Evolutionary conservation across 164 flowering plant species (phyloP).

Genomic region (Taxillus chinensis): DNA sequence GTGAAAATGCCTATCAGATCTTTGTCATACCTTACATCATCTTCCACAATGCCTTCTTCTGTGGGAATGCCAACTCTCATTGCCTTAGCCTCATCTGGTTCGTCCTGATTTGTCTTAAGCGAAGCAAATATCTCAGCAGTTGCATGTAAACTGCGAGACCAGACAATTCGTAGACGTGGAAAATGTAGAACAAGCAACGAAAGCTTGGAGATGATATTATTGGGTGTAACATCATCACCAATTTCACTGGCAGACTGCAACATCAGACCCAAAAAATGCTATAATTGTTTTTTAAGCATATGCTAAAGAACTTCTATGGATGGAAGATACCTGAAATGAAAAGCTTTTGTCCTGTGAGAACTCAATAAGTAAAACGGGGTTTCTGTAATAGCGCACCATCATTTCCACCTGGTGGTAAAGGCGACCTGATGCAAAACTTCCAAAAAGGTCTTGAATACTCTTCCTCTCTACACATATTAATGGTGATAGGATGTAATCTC

Average conservation of each 20-base stretch:
- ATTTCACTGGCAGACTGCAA: constrained; percentile 93
- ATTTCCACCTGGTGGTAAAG: constrained; percentile 87
- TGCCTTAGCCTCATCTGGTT: constrained; percentile 83
- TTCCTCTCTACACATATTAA: constrained; percentile 91
- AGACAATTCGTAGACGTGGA: constrained; percentile 85
- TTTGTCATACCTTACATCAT: constrained; percentile 69
- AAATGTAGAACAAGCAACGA: constrained; percentile 86
- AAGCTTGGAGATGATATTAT: constrained; percentile 81
- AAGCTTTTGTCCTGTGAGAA: constrained; percentile 97
- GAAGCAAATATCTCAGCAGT: constrained; percentile 93
- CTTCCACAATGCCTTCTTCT: constrained; percentile 80
- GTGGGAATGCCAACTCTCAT: constrained; percentile 90
- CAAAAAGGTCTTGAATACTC: constrained; percentile 88
- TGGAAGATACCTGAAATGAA: constrained; percentile 77
- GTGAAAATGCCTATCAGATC: too few relatives aligned
- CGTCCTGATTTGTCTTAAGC: constrained; percentile 94
- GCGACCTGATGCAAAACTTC: constrained; percentile 91
- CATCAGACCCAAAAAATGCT: constrained; percentile 6
- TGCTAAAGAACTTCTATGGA: neutral
- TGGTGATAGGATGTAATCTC: constrained; percentile 95
- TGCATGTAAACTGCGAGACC: constrained; percentile 98
- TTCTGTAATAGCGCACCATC: constrained; percentile 81
- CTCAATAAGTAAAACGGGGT: constrained; percentile 94
- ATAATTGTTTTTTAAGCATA: neutral
- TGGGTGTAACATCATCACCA: constrained; percentile 88